phyloP scores from a whole-genome alignment of 768 basidiomycete genomes.

The Phylloporus rhodoxanthus region DNA sequence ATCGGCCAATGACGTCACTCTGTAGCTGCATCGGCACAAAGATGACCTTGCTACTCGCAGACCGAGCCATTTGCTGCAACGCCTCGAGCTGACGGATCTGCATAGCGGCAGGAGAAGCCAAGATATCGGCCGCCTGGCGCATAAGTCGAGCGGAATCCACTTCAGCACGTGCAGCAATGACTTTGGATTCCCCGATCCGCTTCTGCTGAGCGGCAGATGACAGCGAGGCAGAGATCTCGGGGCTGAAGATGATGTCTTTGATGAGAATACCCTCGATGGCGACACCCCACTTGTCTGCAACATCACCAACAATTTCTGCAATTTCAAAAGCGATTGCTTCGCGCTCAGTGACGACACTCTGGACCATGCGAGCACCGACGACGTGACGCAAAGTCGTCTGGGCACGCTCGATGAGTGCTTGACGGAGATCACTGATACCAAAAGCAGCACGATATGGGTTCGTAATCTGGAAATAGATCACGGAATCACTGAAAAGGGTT shows the following conservation, averaged over 20 bases:
- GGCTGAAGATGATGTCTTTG: conserved; percentile 89
- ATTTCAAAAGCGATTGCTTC: conserved; percentile 96
- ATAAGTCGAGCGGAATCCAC: conserved; percentile 93
- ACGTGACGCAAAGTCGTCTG: conserved; percentile 98
- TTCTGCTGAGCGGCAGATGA: conserved; percentile 97
- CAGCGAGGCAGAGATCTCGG: conserved; percentile 85
- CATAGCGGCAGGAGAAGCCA: conserved; percentile 94
- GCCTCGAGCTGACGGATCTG: conserved; percentile 97
- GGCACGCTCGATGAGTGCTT: conserved; percentile 77
- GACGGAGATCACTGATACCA: conserved; percentile 84
- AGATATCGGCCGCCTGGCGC: conserved; percentile 94
- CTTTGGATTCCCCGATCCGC: conserved; percentile 93
- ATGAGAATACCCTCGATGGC: conserved; percentile 93
- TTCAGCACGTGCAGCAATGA: conserved; percentile 93
- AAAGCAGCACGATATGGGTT: conserved; percentile 93
- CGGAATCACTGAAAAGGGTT: conserved; percentile 61
- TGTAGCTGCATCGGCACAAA: conserved; percentile 93
- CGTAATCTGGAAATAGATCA: conserved; percentile 87
- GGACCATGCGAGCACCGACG: conserved; percentile 91
- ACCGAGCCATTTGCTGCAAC: conserved; percentile 91
- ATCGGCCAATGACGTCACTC: conserved; percentile 57
- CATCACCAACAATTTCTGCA: conserved; percentile 89
- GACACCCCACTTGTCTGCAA: conserved; percentile 96
- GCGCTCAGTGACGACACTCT: conserved; percentile 93
- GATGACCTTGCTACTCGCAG: conserved; percentile 82